These are phyloP conservation scores for Choanephora cucurbitarum DNA, from an alignment of 371 early-diverging fungal species.

Conservation along the genomic window DNA sequence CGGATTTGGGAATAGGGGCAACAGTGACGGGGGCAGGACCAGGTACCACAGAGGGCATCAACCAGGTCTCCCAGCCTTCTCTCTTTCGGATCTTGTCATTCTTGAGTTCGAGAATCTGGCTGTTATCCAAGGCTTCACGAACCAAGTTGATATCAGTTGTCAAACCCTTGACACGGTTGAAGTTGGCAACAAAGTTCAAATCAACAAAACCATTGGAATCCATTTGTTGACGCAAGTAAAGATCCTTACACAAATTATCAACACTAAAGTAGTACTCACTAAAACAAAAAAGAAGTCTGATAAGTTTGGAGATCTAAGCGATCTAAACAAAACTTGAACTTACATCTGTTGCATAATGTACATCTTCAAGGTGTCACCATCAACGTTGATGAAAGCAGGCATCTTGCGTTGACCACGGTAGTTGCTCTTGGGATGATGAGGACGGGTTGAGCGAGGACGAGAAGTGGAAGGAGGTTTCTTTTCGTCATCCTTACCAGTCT, in stretches of 20 bases:
- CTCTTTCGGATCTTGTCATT: conserved; percentile 66
- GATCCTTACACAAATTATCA: conserved; percentile 92
- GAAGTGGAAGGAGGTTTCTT: conserved; percentile 16
- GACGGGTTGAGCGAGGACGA: conserved; percentile 12
- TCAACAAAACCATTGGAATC: conserved; percentile 78
- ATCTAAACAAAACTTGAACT: conserved; percentile 7
- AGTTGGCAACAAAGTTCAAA: conserved; percentile 73
- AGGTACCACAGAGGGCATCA: conserved; percentile 47
- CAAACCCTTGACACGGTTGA: conserved; percentile 83
- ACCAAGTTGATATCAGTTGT: conserved; percentile 67
- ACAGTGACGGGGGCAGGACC: conserved; percentile 22
- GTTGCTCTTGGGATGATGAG: conserved; percentile 13
- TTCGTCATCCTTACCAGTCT: conserved; percentile 22
- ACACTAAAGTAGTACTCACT: conserved; percentile 94
- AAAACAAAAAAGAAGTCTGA: not conserved
- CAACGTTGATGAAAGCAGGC: conserved; percentile 47
- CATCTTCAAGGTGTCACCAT: conserved; percentile 58
- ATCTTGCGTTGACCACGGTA: conserved; percentile 34
- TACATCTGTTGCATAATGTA: conserved; percentile 67
- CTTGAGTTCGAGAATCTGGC: conserved; percentile 59
- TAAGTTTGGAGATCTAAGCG: not conserved
- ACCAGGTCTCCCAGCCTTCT: conserved; percentile 81
- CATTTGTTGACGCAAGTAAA: conserved; percentile 92
- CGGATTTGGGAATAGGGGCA: conserved; percentile 12
- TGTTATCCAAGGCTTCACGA: conserved; percentile 57